Percentiles rank a stretch among this genome's conserved stretches.
Evolutionary conservation across 2,329 filamentous ascomycete genomes (phyloP).

Genomic region (Xenosphaeropsis pyriputrescens): DNA sequence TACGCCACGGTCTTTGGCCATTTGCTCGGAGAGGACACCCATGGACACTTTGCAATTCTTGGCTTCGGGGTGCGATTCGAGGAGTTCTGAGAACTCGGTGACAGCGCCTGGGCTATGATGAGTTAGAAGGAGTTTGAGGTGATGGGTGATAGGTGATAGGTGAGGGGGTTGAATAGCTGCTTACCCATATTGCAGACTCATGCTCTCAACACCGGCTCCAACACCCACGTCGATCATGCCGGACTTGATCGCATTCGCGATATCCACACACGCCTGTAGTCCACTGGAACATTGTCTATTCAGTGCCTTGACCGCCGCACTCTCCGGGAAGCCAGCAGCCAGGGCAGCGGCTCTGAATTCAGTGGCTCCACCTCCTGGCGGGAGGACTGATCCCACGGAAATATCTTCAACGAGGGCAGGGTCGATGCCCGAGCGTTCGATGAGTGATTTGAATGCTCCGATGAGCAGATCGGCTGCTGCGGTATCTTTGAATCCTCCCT

Average conservation of each 20-base stretch:
- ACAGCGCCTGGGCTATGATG: constrained; percentile 58
- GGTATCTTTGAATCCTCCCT: constrained; percentile 93
- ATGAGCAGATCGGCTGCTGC: constrained; percentile 72
- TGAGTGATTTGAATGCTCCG: constrained; percentile 66
- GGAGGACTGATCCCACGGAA: constrained; percentile 78
- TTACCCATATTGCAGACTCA: constrained; percentile 83
- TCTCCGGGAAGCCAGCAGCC: constrained; percentile 79
- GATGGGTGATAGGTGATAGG: neutral
- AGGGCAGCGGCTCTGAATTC: constrained; percentile 90
- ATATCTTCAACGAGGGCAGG: constrained; percentile 83
- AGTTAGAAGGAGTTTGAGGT: too few relatives aligned
- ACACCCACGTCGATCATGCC: constrained; percentile 95
- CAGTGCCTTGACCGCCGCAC: constrained; percentile 69
- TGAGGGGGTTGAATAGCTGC: constrained; percentile 13
- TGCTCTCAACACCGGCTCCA: constrained; percentile 91
- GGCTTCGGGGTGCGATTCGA: constrained; percentile 67
- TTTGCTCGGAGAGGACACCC: constrained; percentile 85
- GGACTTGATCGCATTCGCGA: constrained; percentile 79
- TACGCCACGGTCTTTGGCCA: constrained; percentile 77
- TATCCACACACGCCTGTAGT: constrained; percentile 82
- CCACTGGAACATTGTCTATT: constrained; percentile 94
- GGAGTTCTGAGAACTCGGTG: constrained; percentile 78
- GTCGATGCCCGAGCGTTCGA: constrained; percentile 79
- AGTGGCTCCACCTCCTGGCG: constrained; percentile 86
- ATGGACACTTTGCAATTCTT: constrained; percentile 97